These are phyloP conservation scores for Sporothrix protearum DNA, from an alignment of 2,329 filamentous ascomycete species.

Conservation along the genomic window DNA sequence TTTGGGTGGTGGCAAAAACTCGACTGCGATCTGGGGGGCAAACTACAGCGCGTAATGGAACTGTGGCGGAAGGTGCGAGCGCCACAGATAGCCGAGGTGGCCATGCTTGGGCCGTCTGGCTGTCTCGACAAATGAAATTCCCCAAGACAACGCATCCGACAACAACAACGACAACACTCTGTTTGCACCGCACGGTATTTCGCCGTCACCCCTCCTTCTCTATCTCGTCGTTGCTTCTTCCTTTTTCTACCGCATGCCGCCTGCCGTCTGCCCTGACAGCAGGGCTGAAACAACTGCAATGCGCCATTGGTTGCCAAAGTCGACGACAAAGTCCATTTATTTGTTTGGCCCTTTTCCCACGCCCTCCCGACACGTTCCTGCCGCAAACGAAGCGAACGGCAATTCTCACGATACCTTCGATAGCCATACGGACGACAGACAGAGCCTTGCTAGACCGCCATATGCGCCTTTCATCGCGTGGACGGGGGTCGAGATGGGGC, in stretches of 20 bases:
- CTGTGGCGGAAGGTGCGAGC: background rate
- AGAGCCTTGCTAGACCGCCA: background rate
- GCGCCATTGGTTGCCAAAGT: background rate
- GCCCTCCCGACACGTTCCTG: background rate
- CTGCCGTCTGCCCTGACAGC: conserved; percentile 10
- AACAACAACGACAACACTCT: no score
- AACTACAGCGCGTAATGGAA: background rate
- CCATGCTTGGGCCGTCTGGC: background rate
- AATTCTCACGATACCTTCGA: background rate
- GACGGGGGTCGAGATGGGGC: background rate
- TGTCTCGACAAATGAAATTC: background rate
- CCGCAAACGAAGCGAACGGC: background rate
- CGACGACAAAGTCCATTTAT: background rate
- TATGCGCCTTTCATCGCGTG: background rate
- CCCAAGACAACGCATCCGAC: no score
- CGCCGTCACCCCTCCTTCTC: background rate
- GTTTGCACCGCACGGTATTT: background rate
- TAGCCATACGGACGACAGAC: background rate
- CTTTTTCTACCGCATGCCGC: background rate
- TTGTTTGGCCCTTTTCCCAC: background rate
- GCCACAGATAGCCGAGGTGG: background rate
- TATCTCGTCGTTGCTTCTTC: background rate
- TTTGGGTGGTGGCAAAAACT: background rate
- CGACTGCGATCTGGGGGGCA: background rate
- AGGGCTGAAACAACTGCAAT: conserved; percentile 10